Conservation (phyloP, 345 rosid genomes). For the Gossypium anomalum region DNA sequence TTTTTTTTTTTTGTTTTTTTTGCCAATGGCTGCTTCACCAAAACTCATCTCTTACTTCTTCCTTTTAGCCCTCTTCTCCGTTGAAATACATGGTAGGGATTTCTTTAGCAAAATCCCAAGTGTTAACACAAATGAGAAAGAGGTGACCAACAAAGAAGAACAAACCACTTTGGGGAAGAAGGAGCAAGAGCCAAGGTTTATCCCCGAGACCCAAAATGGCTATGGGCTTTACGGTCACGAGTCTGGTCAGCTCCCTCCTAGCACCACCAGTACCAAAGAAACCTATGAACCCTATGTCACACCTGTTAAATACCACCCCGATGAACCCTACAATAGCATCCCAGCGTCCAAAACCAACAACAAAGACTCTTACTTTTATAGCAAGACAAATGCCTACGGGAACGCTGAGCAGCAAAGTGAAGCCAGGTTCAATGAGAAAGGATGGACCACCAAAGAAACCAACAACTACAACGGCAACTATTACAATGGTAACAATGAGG, state of each 20-base stretch:
- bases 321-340: slow-evolving; percentile 26
- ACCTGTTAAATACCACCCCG: slow-evolving; percentile 15
- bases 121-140: slow-evolving; percentile 10
- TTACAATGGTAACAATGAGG: slow-evolving; percentile 11
- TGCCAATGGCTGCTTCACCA: slow-evolving; percentile 26
- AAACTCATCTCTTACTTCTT: slow-evolving; percentile 19
- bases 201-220: slow-evolving; percentile 40
- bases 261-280: slow-evolving; percentile 11
- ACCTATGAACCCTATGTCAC: slow-evolving; percentile 24
- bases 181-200: slow-evolving; percentile 25
- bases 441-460: slow-evolving; percentile 22
- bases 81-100: slow-evolving; percentile 27
- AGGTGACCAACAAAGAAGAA: slow-evolving; percentile 12
- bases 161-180: slow-evolving; percentile 1
- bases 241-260: slow-evolving; percentile 25
- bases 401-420: slow-evolving; percentile 15
- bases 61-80: slow-evolving; percentile 20
- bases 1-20: neutral
- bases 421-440: slow-evolving; percentile 18
- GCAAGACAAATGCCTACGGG: slow-evolving; percentile 21
- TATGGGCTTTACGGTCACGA: slow-evolving; percentile 53
- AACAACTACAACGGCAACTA: slow-evolving; percentile 17
- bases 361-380: slow-evolving; percentile 15
- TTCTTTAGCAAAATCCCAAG: slow-evolving; percentile 39
- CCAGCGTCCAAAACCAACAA: slow-evolving; percentile 8